A percentile compares a stretch with the other conserved stretches of the same genome.
Evolutionary conservation across 257 asterid genomes (phyloP).

Genomic region (Cruciata laevipes): DNA sequence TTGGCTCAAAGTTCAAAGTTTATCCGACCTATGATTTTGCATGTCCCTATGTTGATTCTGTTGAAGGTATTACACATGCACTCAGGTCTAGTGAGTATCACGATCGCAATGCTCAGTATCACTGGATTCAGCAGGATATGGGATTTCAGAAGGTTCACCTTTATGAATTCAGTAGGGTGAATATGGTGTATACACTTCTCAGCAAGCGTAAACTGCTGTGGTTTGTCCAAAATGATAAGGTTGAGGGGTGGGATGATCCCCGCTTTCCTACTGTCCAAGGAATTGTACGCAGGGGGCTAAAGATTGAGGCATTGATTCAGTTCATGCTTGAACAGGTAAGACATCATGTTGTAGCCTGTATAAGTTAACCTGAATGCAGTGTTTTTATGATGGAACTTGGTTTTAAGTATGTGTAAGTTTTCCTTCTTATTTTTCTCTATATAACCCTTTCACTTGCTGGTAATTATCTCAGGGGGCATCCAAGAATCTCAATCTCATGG

Average conservation of each 20-base stretch:
- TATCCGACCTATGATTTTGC: constrained; percentile 96
- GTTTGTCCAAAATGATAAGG: constrained; percentile 94
- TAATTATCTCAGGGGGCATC: constrained; percentile 74
- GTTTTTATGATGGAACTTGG: not conserved
- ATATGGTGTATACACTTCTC: constrained; percentile 92
- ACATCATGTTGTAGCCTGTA: not conserved
- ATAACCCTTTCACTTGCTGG: constrained; percentile 4
- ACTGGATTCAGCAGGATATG: constrained; percentile 88
- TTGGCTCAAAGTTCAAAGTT: constrained; percentile 67
- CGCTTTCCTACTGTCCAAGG: constrained; percentile 99
- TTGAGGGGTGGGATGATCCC: constrained; percentile 98
- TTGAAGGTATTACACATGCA: constrained; percentile 92
- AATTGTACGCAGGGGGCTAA: constrained; percentile 87
- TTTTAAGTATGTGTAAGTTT: not conserved
- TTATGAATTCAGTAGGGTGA: constrained; percentile 84
- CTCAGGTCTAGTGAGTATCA: constrained; percentile 96
- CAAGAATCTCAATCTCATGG: constrained; percentile 97
- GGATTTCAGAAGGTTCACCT: constrained; percentile 70
- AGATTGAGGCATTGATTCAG: constrained; percentile 76
- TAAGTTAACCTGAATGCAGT: not conserved
- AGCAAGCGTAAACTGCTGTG: constrained; percentile 98
- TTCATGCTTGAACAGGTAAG: constrained; percentile 93
- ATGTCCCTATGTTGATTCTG: constrained; percentile 88
- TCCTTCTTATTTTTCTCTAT: not conserved
- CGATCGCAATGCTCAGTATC: constrained; percentile 88